A percentile compares a stretch with the other conserved stretches of the same genome.
phyloP scores from a whole-genome alignment of 768 basidiomycete genomes.

The Agrocybe praecox region DNA sequence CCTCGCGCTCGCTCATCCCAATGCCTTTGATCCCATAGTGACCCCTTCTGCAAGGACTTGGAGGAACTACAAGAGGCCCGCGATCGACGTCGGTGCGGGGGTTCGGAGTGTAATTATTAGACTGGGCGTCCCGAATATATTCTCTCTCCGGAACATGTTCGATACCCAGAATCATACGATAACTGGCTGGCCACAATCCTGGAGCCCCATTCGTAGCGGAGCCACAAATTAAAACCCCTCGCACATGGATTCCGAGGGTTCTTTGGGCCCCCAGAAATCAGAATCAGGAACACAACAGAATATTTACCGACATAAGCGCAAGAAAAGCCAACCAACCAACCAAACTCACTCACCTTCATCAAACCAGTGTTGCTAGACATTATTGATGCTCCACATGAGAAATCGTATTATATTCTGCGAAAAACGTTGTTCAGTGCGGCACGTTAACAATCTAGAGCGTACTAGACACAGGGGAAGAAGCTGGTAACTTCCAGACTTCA shows the following conservation, averaged over 20 bases:
- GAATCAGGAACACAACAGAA: background rate
- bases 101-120: background rate
- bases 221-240: background rate
- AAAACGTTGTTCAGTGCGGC: background rate
- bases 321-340: too few species aligned
- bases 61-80: too few species aligned
- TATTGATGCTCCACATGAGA: slow-evolving; percentile 30
- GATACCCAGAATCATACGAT: background rate
- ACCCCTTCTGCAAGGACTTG: too few species aligned
- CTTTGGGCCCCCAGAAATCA: background rate
- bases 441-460: background rate
- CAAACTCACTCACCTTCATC: background rate
- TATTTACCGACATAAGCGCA: background rate
- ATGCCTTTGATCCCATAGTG: too few species aligned
- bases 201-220: background rate
- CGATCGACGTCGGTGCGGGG: background rate
- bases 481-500: background rate
- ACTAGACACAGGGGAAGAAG: background rate
- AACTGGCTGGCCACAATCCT: background rate
- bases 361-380: slow-evolving; percentile 2
- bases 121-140: background rate
- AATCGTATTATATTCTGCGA: slow-evolving; percentile 1
- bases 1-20: too few species aligned
- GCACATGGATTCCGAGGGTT: background rate
- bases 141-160: background rate